A percentile compares a stretch with the other conserved stretches of the same genome.
Evolutionary conservation across 306 rosid species (phyloP).

Genomic region (Psophocarpus tetragonolobus): DNA sequence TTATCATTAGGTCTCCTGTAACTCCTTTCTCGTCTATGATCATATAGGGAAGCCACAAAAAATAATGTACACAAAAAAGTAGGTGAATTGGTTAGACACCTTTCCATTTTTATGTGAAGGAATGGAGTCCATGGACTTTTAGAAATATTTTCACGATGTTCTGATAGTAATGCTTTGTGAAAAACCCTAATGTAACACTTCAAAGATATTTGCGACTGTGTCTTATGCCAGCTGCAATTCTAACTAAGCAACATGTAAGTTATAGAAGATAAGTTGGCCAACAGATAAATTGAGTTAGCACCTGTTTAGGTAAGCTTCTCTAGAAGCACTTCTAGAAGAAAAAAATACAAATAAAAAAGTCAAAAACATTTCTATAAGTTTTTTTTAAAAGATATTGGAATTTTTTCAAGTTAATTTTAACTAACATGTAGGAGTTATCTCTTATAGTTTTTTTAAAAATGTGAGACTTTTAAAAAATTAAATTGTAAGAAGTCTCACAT

Average conservation of each 20-base stretch:
- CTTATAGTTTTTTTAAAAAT: too few species aligned
- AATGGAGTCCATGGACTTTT: neutral
- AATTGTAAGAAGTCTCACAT: too few species aligned
- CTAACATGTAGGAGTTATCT: too few species aligned
- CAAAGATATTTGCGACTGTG: neutral
- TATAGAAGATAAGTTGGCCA: neutral
- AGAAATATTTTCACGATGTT: neutral
- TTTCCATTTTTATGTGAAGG: neutral
- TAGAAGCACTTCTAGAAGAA: too few species aligned
- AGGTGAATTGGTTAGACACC: neutral
- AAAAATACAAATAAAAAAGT: too few species aligned
- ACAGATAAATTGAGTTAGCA: neutral
- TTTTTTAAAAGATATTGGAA: too few species aligned
- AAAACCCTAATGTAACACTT: neutral
- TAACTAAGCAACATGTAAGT: neutral
- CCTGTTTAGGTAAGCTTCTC: too few species aligned
- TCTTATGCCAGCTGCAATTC: neutral
- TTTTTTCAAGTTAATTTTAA: too few species aligned
- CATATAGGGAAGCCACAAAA: neutral
- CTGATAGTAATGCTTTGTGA: neutral
- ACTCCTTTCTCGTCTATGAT: neutral
- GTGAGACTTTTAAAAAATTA: too few species aligned
- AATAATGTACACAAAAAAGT: neutral
- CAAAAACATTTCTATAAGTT: too few species aligned
- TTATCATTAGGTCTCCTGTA: neutral